These are phyloP conservation scores for Crithidia bombi DNA, from an alignment of 208 protist species.

Conservation along the genomic window DNA sequence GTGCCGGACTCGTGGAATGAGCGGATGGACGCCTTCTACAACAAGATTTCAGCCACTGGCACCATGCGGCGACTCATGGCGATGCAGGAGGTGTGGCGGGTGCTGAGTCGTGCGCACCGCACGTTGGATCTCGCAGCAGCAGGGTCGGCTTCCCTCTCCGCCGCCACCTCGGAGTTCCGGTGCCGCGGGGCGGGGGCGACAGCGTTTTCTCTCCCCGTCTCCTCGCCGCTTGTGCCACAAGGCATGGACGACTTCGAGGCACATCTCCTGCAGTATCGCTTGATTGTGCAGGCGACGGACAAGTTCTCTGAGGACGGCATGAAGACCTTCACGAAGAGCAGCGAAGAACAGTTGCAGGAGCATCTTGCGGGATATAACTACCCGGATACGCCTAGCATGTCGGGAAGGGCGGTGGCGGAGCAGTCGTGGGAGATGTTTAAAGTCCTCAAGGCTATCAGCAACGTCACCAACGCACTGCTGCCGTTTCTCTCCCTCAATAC, in stretches of 20 bases:
- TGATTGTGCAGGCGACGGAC: constrained; percentile 55
- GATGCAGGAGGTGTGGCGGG: constrained; percentile 62
- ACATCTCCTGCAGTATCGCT: constrained; percentile 38
- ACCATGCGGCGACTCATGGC: constrained; percentile 56
- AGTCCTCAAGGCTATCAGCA: constrained; percentile 75
- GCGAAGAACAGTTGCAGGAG: constrained; percentile 41
- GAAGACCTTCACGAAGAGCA: constrained; percentile 58
- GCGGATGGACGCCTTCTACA: constrained; percentile 91
- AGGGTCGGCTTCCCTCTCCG: not conserved
- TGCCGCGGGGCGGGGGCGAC: too few species aligned
- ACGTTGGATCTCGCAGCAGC: constrained; percentile 5
- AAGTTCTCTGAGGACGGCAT: constrained; percentile 51
- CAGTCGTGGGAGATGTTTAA: constrained; percentile 58
- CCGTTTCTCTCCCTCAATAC: constrained; percentile 80
- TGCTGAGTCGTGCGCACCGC: constrained; percentile 32
- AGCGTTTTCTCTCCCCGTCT: constrained; percentile 1
- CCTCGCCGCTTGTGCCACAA: not conserved
- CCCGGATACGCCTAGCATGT: constrained; percentile 1
- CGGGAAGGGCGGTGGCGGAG: constrained; percentile 16
- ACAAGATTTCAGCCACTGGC: constrained; percentile 52
- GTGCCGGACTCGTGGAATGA: constrained; percentile 92
- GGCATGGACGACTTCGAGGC: constrained; percentile 28
- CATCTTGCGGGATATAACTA: constrained; percentile 31
- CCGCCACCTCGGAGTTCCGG: not conserved
- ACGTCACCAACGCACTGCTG: constrained; percentile 72